Evolutionary conservation across 2,329 filamentous ascomycete species (phyloP), one percentile per base, ranked within the genome.

Genomic region (Aspergillus pseudonomiae): DNA sequence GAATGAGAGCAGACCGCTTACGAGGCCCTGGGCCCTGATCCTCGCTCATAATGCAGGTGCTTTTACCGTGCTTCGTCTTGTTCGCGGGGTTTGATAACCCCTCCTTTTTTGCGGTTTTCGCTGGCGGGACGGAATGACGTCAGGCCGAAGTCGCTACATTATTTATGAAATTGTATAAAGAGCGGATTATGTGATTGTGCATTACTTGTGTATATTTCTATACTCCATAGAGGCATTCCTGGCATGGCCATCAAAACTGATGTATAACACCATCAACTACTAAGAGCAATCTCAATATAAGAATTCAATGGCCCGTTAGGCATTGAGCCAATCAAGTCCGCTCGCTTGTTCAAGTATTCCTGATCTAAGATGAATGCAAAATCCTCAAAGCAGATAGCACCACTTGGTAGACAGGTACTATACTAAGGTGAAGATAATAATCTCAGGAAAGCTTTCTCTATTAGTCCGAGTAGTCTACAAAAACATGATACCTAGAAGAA

Each of bases 1-100:
- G 85, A 63, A 99, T 84, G 68, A 96, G 86, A 58, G 85, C 87
- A 48, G 81, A 85, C 69, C 85, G 67, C 48, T 56, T 71, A 52
- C 58, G 59, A 30, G 50, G 60, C 36, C 57, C 55, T 34, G 61
- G 48, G 24, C 62, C 57, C 52, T 61, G 66, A 30, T 61, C 65
- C 59, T 65, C 67, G 36, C 61, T 69, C 76, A 77, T 78, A 9
- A 60, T 73, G 68, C 16, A 9, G 39, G 21, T 59, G 59, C 50
- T 52, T 58, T 61, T 50, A 43, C 39, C 24, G 52, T 53, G 56
- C n/a, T 52, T 52, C 53, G 48, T 28, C n/a, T 26, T 21, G 56
- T 52, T 52, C 59, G 34, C 45, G 43, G 41, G 46, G 36, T 50
- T 54, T 63, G 54, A 39, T 53, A 63, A 60, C 65, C 63, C 65